phyloP scores from a whole-genome alignment of 768 basidiomycete species.

The Russula sp. region DNA sequence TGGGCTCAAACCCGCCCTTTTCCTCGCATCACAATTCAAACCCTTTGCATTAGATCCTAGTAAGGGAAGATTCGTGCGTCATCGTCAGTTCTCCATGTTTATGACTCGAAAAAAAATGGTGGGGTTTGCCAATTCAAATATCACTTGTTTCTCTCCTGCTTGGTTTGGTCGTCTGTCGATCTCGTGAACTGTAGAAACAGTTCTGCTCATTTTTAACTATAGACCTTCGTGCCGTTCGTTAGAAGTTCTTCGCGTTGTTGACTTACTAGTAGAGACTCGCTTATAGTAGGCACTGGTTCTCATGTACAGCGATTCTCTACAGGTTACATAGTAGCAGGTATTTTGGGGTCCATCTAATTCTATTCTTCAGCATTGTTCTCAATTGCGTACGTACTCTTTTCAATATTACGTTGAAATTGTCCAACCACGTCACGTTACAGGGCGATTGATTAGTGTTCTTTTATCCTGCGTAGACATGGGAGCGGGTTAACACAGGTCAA shows the following conservation, averaged over 20 bases:
- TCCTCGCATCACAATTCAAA: background rate
- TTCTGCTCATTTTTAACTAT: background rate
- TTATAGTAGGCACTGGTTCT: too few species aligned
- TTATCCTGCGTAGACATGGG: conserved; percentile 4
- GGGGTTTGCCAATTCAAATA: background rate
- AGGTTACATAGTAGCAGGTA: too few species aligned
- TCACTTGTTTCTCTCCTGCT: conserved; percentile 7
- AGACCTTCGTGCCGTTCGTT: too few species aligned
- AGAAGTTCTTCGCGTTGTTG: too few species aligned
- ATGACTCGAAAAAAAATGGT: background rate
- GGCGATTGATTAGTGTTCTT: background rate
- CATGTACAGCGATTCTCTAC: too few species aligned
- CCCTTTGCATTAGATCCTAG: background rate
- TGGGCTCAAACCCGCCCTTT: background rate
- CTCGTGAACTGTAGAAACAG: background rate
- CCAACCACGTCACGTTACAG: background rate
- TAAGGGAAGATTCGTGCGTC: conserved; percentile 2
- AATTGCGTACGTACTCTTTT: background rate
- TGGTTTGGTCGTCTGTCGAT: background rate
- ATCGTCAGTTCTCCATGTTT: conserved; percentile 5
- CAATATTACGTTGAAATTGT: background rate
- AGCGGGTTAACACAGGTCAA: conserved; percentile 1
- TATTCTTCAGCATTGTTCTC: background rate
- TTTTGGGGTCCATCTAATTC: too few species aligned
- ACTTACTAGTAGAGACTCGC: too few species aligned